Base-by-base conservation (phyloP, 176 grass and related monocot species). In the Hordeum vulgare region DNA sequence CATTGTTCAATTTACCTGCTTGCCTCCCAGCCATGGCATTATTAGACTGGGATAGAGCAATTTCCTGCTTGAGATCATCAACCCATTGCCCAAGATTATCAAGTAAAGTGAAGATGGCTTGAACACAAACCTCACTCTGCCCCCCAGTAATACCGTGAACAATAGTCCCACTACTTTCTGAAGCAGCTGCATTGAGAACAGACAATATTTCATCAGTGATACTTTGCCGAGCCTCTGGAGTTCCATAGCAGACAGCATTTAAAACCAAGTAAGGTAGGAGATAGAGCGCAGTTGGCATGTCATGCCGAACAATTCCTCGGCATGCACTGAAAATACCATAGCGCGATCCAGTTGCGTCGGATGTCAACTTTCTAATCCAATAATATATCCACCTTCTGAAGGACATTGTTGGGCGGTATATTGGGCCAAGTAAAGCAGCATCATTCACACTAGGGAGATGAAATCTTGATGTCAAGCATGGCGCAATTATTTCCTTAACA, bases 61-160 rank as follows among this genome's bases (percentile, higher is more conserved):
- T 95, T 80, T 95, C 83, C 77, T 98, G 96, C 81, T 90, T 98
- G 61, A 98, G 83, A 83, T 98, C 96, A 88, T 95, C 96, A 81
- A 98, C 96, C 96, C 96, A 95, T 71, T 98, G 93, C 53, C 91
- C 96, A 56, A 98, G 92, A 85, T 98, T 95, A 89, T 98, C 96
- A 61, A 98, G 96, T 60, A 98, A 86, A 83, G 96, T 98, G 71
- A 98, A 98, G 71, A 98, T 90, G 68, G 90, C 96, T 87, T 98
- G 96, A 76, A 98, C 82, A 84, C 93, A 98, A 39, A 98, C 86
- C 69, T 98, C 96, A 80, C 86, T 98, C 76, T 98, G 96, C 11
- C 89, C 86, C 40, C 85, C 88, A 73, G 89, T 88, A 84, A 86
- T 81, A 86, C 85, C 93, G 81, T 97, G 84, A 77, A 92, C 74